Conservation (phyloP, 2,329 filamentous ascomycete genomes). For the Bipolaris gigantea region DNA sequence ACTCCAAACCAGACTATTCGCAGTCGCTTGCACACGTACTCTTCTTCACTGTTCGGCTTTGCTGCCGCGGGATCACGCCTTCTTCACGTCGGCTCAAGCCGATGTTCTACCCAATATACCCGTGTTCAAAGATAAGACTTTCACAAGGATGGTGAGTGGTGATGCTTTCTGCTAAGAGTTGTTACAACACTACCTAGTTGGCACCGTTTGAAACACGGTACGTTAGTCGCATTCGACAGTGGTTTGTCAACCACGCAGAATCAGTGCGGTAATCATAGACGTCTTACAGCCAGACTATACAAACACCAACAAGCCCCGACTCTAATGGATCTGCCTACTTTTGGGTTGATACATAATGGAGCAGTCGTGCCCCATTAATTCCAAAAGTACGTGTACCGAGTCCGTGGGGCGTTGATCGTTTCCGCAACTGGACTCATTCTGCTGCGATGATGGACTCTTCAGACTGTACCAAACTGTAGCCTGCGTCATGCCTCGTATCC, state of each 20-base stretch:
- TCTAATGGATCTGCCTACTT: neutral
- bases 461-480: conserved; percentile 6
- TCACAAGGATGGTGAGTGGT: neutral
- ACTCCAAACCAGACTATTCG: conserved; percentile 3
- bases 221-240: neutral
- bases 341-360: neutral
- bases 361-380: neutral
- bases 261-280: neutral
- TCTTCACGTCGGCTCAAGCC: neutral
- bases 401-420: neutral
- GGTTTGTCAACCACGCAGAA: neutral
- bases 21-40: neutral
- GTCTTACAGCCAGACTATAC: neutral
- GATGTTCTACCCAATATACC: neutral
- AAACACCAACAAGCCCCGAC: neutral
- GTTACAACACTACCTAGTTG: neutral
- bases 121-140: neutral
- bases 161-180: neutral
- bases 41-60: neutral
- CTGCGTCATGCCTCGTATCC: neutral
- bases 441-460: neutral
- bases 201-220: neutral
- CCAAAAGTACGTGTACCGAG: neutral
- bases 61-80: conserved; percentile 1
- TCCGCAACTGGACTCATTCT: neutral